These are phyloP conservation scores for Exophiala xenobiotica DNA, from an alignment of 2,329 filamentous ascomycete genomes.

Conservation along the genomic window DNA sequence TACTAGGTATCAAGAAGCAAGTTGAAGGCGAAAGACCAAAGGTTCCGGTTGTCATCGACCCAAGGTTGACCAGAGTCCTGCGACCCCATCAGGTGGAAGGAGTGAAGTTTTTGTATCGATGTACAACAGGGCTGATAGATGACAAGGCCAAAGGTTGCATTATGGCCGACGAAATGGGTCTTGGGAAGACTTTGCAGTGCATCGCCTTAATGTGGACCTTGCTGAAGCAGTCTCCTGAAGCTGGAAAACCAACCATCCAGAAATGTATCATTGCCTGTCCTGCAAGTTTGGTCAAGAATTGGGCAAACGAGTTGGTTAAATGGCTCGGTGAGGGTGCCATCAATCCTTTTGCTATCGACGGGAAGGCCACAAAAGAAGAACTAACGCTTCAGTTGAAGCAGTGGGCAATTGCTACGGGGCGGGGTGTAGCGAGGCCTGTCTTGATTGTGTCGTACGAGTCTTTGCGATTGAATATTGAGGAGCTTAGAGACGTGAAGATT, in stretches of 20 bases:
- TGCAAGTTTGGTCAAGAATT: conserved; percentile 93
- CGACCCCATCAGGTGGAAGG: conserved; percentile 97
- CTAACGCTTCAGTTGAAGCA: conserved; percentile 85
- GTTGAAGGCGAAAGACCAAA: conserved; percentile 74
- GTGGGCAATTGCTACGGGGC: conserved; percentile 90
- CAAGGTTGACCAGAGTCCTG: conserved; percentile 80
- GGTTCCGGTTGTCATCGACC: conserved; percentile 97
- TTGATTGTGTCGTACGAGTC: conserved; percentile 99
- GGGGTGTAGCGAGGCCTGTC: conserved; percentile 83
- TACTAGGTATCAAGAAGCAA: conserved; percentile 89
- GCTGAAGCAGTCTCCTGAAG: conserved; percentile 90
- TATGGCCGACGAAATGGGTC: conserved; percentile 98
- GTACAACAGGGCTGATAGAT: conserved; percentile 93
- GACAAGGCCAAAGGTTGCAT: conserved; percentile 94
- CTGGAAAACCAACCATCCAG: conserved; percentile 89
- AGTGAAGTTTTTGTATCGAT: conserved; percentile 95
- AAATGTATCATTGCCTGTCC: conserved; percentile 97
- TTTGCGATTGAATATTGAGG: conserved; percentile 82
- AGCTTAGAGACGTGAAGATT: conserved; percentile 85
- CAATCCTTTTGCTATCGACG: conserved; percentile 91
- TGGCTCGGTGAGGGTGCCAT: conserved; percentile 93
- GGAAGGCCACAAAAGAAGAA: conserved; percentile 93
- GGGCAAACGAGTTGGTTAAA: conserved; percentile 95
- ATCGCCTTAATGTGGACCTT: conserved; percentile 96
- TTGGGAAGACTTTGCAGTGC: conserved; percentile 96